Evolutionary conservation across 768 basidiomycete species (phyloP), one percentile per base, ranked within the genome.

Genomic region (Leccinum olivaceopallidum): DNA sequence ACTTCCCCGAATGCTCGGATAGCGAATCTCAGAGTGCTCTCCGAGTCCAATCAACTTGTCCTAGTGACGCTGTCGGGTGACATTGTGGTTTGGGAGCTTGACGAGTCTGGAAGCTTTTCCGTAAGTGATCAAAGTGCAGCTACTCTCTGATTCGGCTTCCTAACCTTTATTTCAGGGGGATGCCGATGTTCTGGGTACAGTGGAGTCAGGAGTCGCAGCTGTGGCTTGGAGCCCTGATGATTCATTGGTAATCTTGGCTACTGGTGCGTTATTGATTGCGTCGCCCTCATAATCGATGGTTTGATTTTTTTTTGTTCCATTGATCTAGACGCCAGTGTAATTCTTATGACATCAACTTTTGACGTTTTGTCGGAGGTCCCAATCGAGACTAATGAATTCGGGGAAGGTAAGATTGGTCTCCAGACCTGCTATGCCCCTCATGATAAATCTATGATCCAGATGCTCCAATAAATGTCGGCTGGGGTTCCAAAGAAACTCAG

Each of bases 401-500:
- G 96, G 42, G 89, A 95, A 82, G 26, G 92, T 88, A 56, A 57
- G 78, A 50, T 51, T 52, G 0, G 4, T 51, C 20, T 56, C 28
- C 50, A 51, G 61, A 36, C 53, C 34, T 34, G 14, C 5, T 13
- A 55, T 18, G 22, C 32, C 2, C 53, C 20, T 47, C 26, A 52
- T 72, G 42, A 67, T 50, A 54, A 61, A 32, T 66, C 51, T 42
- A 39, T 51, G 32, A 63, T 60, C 5, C 66, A 94, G 94, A 94
- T 71, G 85, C 88, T 26, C 92, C 92, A 3, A 94, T 98, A 68
- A 93, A 95, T 67, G 94, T 98, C 60, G 97, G 97, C 16, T 99
- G 97, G 97, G 97, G 97, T 44, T 91, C 92, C 2, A 96, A 95
- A 69, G 83, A 91, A 71, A 98, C 97, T 0, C 97, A 99, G 69